Base-by-base conservation (phyloP, 179 eudicot genomes). In the Amaranthus tricolor region DNA sequence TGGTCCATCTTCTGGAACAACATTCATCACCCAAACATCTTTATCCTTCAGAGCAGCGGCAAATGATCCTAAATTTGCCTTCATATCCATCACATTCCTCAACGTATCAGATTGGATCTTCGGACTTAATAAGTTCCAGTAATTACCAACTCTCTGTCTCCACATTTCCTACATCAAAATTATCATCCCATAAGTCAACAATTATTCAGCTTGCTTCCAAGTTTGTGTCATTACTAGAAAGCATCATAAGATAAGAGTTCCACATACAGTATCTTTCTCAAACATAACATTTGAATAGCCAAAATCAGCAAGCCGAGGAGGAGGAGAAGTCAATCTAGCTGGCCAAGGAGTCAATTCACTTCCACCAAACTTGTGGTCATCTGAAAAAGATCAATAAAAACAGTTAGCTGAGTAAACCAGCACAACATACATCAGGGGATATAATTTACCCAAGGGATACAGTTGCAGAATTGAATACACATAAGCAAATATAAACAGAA, bases 1-100 rank as follows among this genome's bases (percentile, higher is more conserved):
- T 10, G 93, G 91, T 70, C 97, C 98, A 82, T 95, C 98, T 74
- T 93, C 94, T 63, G 97, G 88, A 77, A 93, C 97, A 73, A 86
- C 91, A 78, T 95, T 95, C 99, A 95, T 95, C 73, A 93, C 98
- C 99, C 99, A 95, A 52, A 91, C 96, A 77, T 89, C 90, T 83
- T 90, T 95, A 44, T 89, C 90, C 81, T 86, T 93, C 81, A 95
- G 66, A 63, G 99, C 95, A 81, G 98, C 97, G 71, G 92, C 99
- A 78, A 95, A 95, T 44, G 99, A 95, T 74, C 99, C 99, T 60
- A 93, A 68, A 77, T 91, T 78, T 72, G 99, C 98, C 82, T 93
- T 93, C 99, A 95, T 89, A 84, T 95, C 99, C 99, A 95, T 95
- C 66, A 95, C 68, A 53, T 95, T 95, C 82, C 99, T 89, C 62